Evolutionary conservation across 768 basidiomycete genomes (phyloP), one percentile per base, ranked within the genome.

Genomic region (Russula compacta): DNA sequence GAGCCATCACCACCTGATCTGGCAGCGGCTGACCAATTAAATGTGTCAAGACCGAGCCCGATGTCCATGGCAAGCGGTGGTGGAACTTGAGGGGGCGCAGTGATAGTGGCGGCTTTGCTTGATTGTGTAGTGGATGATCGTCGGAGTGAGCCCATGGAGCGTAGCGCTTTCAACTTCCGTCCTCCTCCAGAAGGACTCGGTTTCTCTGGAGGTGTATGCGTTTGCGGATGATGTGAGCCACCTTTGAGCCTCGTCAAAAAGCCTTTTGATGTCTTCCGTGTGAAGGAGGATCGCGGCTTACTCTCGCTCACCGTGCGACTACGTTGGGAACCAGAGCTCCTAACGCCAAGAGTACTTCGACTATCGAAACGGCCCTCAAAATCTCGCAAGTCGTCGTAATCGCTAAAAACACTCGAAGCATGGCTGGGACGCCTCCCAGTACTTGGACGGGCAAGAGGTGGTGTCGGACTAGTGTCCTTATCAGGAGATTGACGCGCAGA

Each of bases 311-410:
- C 63, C 17, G 67, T 66, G 33, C 68, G 65, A 47, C 70, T 66
- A 12, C 68, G 67, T 6, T 65, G 67, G 10, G 70, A 70, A 8
- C 64, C 63, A 11, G 71, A 72, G 35, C 77, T 77, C 14, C 64
- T 61, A 40, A 78, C 77, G 8, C 81, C 86, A 9, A 90, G 72
- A 0, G 89, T 90, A 69, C 87, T 91, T 61, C 78, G 79, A 68
- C 90, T 92, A 66, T 87, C 88, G 64, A 92, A 94, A 9, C 87
- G 81, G 44, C 91, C 91, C 36, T 92, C 87, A 55, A 94, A 94
- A 69, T 94, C 91, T 21, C 83, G 78, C 50, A 94, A 72, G 73
- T 94, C 91, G 63, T 94, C 91, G 64, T 93, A 94, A 66, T 92
- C 91, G 69, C 89, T 91, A 71, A 89, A 89, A 36, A 77, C 76